Evolutionary conservation across 768 basidiomycete species (phyloP), one percentile per base, ranked within the genome.

Genomic region (Amyloporia xantha): DNA sequence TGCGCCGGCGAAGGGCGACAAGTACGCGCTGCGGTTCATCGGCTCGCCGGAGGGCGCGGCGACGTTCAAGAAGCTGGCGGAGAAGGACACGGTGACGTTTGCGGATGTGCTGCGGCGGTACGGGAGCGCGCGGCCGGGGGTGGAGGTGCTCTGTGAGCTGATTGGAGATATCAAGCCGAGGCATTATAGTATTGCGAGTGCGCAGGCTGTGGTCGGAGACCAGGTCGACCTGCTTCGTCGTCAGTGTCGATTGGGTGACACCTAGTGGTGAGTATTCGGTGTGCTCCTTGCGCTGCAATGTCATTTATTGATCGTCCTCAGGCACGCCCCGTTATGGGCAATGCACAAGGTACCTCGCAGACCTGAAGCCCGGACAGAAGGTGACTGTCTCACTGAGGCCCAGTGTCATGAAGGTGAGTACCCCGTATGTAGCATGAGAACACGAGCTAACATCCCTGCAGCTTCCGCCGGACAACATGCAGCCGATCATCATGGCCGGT

Each of bases 371-470:
- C 30, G 96, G 95, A 17, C 87, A 91, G 64, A 86, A 95, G 67
- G 93, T 97, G 19, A 97, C 93, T 0, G 95, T 96, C 7, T 97
- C 94, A 5, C 86, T 98, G 69, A 96, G 96, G 67, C 96, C 96
- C 21, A 96, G 93, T 62, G 96, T 99, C 24, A 98, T 99, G 96
- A 98, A 97, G 78, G 89, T 91, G 49, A 20, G 65, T 20, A 12
- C 15, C 41, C 24, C 40, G 40, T 15, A 4, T 12, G 3, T 24
- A 5, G 5, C 20, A 21, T 5, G 6, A 35, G 9, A 35, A 25
- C 21, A 3, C 26, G 30, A 11, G 19, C 55, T 63, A 24, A 65
- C 39, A 3, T 46, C 27, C 7, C 44, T 41, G 37, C 55, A 92
- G 88, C 74, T 98, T 4, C 96, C 96, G 46, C 86, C 86, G 0